phyloP scores from a whole-genome alignment of 805 yeast genomes.

The Nakazawaea molendinolei region DNA sequence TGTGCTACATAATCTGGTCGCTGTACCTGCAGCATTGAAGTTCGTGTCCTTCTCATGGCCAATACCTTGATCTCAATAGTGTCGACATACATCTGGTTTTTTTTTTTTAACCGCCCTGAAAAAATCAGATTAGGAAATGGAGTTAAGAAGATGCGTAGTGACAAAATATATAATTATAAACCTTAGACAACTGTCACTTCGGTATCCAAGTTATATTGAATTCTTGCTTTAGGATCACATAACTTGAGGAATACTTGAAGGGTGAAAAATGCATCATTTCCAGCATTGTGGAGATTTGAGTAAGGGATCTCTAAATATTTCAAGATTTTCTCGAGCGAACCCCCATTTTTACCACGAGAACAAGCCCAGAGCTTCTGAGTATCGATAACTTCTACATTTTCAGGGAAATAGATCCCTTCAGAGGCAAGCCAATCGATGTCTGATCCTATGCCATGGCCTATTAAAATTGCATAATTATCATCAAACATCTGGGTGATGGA shows the following conservation, averaged over 20 bases:
- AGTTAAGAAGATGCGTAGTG: no score
- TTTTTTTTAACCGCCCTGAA: no score
- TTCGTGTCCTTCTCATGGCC: no score
- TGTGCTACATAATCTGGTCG: neutral
- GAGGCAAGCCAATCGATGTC: slow-evolving; percentile 46
- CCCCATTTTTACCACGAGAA: slow-evolving; percentile 34
- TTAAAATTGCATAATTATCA: slow-evolving; percentile 31
- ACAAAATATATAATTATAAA: no score
- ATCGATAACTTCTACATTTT: slow-evolving; percentile 30
- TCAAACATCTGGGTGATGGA: slow-evolving; percentile 38
- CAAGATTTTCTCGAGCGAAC: slow-evolving; percentile 39
- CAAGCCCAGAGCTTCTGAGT: slow-evolving; percentile 38
- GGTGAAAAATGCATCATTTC: slow-evolving; percentile 65
- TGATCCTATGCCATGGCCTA: slow-evolving; percentile 54
- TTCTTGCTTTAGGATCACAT: slow-evolving; percentile 40
- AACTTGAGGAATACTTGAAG: slow-evolving; percentile 41
- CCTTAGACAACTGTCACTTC: no score
- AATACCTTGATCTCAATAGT: no score
- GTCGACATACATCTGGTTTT: no score
- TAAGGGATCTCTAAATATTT: slow-evolving; percentile 46
- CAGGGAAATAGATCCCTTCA: slow-evolving; percentile 42
- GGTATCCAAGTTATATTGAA: slow-evolving; percentile 13
- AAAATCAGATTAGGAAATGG: no score
- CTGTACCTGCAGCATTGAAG: neutral
- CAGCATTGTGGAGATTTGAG: slow-evolving; percentile 61